These are phyloP conservation scores for Phytophthora macrochlamydospora DNA, from an alignment of 352 stramenopile species.

Conservation along the genomic window DNA sequence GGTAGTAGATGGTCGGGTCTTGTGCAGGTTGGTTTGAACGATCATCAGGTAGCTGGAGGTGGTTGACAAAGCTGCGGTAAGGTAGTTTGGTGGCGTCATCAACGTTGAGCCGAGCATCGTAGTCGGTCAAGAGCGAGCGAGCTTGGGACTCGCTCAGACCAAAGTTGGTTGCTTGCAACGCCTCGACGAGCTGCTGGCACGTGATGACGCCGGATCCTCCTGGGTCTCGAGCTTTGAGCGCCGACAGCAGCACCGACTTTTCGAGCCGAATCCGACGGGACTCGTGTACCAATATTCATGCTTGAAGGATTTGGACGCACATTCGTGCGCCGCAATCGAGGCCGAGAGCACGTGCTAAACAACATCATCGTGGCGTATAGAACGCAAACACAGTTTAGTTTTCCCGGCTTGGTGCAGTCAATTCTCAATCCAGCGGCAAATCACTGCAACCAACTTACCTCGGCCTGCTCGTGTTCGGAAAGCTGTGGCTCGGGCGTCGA, in stretches of 20 bases:
- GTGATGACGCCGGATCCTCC: slow-evolving; percentile 40
- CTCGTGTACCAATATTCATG: slow-evolving; percentile 62
- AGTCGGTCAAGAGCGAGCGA: slow-evolving; percentile 37
- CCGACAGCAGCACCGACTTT: slow-evolving; percentile 48
- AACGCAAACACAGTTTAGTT: no score
- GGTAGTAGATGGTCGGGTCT: slow-evolving; percentile 48
- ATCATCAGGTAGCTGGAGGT: slow-evolving; percentile 33
- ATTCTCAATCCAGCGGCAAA: not conserved
- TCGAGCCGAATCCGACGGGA: slow-evolving; percentile 51
- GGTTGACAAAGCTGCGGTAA: slow-evolving; percentile 51
- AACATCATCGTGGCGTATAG: not conserved
- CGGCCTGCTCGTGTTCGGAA: slow-evolving; percentile 21
- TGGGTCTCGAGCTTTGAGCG: slow-evolving; percentile 47
- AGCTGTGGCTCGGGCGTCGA: slow-evolving; percentile 16
- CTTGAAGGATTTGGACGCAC: slow-evolving; percentile 60
- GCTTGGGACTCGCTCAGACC: slow-evolving; percentile 42
- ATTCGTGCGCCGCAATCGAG: slow-evolving; percentile 27
- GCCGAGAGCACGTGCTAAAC: slow-evolving; percentile 19
- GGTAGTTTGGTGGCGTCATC: slow-evolving; percentile 33
- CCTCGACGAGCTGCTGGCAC: slow-evolving; percentile 33
- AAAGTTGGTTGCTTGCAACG: slow-evolving; percentile 42
- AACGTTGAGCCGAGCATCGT: slow-evolving; percentile 21
- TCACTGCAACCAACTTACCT: slow-evolving; percentile 9
- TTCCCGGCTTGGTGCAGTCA: no score
- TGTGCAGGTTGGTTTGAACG: slow-evolving; percentile 9